phyloP scores from a whole-genome alignment of 1,139 yeast genomes.

The Sugiyamaella pinicola region DNA sequence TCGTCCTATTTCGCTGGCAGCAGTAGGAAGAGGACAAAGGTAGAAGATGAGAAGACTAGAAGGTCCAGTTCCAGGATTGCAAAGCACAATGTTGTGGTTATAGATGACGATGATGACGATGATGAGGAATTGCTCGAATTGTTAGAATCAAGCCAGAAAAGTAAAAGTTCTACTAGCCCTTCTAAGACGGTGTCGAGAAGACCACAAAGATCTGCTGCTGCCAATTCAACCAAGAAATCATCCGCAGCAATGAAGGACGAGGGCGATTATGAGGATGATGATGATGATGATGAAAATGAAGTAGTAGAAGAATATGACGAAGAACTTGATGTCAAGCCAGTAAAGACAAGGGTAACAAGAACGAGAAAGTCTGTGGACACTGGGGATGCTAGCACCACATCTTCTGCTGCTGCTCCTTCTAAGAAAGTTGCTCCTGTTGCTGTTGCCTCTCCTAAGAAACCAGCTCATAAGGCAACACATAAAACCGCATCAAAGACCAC shows the following conservation, averaged over 20 bases:
- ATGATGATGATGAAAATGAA: neutral
- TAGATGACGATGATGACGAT: constrained; percentile 31
- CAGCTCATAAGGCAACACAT: no score
- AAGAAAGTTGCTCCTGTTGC: constrained; percentile 4
- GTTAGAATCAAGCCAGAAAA: constrained; percentile 3
- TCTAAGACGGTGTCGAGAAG: neutral
- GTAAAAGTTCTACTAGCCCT: neutral
- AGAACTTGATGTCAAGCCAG: neutral
- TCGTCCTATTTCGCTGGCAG: constrained; percentile 26
- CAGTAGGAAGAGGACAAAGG: constrained; percentile 17
- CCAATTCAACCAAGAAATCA: neutral
- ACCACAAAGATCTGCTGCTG: constrained; percentile 10
- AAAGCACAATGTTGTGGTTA: neutral
- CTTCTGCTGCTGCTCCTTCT: neutral
- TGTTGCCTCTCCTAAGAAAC: constrained; percentile 16
- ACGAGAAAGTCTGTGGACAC: no score
- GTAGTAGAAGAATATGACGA: no score
- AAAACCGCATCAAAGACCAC: constrained; percentile 9
- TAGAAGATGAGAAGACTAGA: constrained; percentile 3
- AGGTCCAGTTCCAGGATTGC: neutral
- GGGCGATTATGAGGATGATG: no score
- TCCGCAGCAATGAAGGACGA: neutral
- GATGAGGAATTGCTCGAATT: constrained; percentile 28
- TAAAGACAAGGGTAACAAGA: neutral
- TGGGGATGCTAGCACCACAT: no score